Base-by-base conservation (phyloP, 2,329 filamentous ascomycete genomes). In the Saccharata proteae region DNA sequence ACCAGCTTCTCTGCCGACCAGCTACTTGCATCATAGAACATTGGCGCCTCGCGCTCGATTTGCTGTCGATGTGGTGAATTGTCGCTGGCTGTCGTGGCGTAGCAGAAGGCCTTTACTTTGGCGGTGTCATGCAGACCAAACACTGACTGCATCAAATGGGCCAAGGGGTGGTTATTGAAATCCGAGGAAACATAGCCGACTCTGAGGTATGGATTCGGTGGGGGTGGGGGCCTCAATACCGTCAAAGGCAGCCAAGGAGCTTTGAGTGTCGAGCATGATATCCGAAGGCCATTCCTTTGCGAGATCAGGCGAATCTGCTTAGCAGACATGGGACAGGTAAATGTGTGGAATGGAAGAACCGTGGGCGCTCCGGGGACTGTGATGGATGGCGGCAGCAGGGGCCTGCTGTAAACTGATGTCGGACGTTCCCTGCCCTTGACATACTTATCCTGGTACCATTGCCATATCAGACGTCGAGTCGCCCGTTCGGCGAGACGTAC, bases 141-240 rank as follows among this genome's bases (percentile, higher is more conserved):
- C 5, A 96, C 86, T 1, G 90, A 96, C 59, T 98, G 90, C 90
- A 98, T 98, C 34, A 98, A 57, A 59, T 98, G 90, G 15, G 90
- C 90, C 19, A 98, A 63, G 4, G 90, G 90, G 51, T 98, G 90
- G 46, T 98, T 98, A 51, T 98, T 98, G 59, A 98, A 98, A 57
- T 98, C 90, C 0, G 90, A 96, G 3, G 90, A 96, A 21, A 98
- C 77, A 53, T 98, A 98, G 27, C 90, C 90, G 38, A 98, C 75
- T 43, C 84, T 88, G n/a, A 98, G 66, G 41, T 79, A 74, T 1
- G 86, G 85, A 25, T 64, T 68, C 2, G 90, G 90, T 2, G 90
- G 86, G 3, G 72, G 57, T 0, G 90, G 90, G 3, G 90, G 90
- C n/a, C 74, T 72, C 46, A 82, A 93, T 0, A 96, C 81, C 0